Conservation (phyloP, 495 filamentous ascomycete genomes). For the Schizothecium vesticola region DNA sequence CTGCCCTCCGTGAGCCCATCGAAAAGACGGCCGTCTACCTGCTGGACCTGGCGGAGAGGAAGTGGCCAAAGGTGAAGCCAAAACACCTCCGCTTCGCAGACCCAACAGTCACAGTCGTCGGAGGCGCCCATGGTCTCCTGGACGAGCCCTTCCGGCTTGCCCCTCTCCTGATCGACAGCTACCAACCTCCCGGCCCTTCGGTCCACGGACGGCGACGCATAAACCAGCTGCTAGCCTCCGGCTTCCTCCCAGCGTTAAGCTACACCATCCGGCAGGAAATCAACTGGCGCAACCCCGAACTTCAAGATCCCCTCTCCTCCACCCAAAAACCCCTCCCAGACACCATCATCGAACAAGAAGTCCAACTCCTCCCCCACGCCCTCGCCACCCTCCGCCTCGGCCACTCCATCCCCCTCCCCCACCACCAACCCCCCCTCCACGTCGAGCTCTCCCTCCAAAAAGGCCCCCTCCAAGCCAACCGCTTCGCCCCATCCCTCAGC, state of each 20-base stretch:
- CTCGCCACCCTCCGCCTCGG: slow-evolving; percentile 17
- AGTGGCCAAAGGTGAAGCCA: not conserved
- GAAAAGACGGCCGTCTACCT: slow-evolving; percentile 7
- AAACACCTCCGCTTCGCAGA: slow-evolving; percentile 7
- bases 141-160: slow-evolving; percentile 21
- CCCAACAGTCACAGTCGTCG: slow-evolving; percentile 23
- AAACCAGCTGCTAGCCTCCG: slow-evolving; percentile 18
- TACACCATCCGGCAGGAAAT: slow-evolving; percentile 22
- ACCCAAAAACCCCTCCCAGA: slow-evolving; percentile 4
- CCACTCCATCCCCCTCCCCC: slow-evolving; percentile 16
- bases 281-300: slow-evolving; percentile 8
- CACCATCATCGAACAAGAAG: slow-evolving; percentile 21
- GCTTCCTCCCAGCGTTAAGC: slow-evolving; percentile 19
- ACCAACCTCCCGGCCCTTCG: slow-evolving; percentile 23
- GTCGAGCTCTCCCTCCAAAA: slow-evolving; percentile 21
- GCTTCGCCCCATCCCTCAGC: slow-evolving; percentile 13
- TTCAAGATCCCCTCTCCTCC: not conserved
- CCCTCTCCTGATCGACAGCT: slow-evolving; percentile 16
- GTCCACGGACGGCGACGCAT: slow-evolving; percentile 18
- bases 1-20: slow-evolving; percentile 22
- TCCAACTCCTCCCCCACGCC: slow-evolving; percentile 20
- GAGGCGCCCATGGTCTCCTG: slow-evolving; percentile 21
- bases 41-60: not conserved
- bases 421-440: slow-evolving; percentile 13
- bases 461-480: not conserved